Evolutionary conservation across 352 stramenopile genomes (phyloP).

Genomic region (Pythium rhizo-oryzae): DNA sequence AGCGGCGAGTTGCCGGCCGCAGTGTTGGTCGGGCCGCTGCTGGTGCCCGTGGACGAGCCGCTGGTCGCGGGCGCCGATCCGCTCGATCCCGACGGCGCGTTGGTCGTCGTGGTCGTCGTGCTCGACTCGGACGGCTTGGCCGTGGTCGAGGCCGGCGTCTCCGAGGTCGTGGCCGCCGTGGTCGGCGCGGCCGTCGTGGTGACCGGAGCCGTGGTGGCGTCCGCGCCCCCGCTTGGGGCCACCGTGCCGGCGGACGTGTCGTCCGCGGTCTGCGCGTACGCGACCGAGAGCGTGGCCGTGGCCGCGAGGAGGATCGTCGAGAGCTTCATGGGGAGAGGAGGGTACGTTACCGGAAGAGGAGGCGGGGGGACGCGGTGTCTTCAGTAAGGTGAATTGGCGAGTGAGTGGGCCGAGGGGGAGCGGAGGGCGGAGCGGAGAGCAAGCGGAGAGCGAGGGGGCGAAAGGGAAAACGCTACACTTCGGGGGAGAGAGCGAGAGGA

Average conservation of each 20-base stretch:
- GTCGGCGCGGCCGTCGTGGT: not conserved
- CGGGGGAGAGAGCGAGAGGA: not conserved
- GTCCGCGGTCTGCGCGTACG: slow-evolving; percentile 6
- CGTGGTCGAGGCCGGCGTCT: slow-evolving; percentile 2
- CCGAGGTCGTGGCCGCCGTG: not conserved
- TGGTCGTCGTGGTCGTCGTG: not conserved
- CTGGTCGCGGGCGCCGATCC: not conserved
- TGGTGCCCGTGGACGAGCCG: not conserved
- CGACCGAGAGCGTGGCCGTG: slow-evolving; percentile 11
- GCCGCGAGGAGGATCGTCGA: slow-evolving; percentile 28
- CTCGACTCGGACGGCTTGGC: not conserved
- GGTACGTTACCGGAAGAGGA: not conserved
- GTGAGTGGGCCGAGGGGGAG: not conserved
- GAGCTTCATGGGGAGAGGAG: slow-evolving; percentile 33
- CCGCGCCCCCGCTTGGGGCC: not conserved
- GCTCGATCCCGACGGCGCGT: not conserved
- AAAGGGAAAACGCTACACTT: too few relatives aligned
- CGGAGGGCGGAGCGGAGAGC: not conserved
- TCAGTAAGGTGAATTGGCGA: slow-evolving; percentile 10
- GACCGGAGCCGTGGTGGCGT: too few relatives aligned
- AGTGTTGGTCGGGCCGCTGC: slow-evolving; percentile 6
- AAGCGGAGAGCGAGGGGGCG: too few relatives aligned
- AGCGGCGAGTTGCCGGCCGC: slow-evolving; percentile 22
- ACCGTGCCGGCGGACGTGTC: slow-evolving; percentile 10
- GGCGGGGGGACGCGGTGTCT: not conserved